These are phyloP conservation scores for Alternaria triticina DNA, from an alignment of 2,329 filamentous ascomycete species.

Conservation along the genomic window DNA sequence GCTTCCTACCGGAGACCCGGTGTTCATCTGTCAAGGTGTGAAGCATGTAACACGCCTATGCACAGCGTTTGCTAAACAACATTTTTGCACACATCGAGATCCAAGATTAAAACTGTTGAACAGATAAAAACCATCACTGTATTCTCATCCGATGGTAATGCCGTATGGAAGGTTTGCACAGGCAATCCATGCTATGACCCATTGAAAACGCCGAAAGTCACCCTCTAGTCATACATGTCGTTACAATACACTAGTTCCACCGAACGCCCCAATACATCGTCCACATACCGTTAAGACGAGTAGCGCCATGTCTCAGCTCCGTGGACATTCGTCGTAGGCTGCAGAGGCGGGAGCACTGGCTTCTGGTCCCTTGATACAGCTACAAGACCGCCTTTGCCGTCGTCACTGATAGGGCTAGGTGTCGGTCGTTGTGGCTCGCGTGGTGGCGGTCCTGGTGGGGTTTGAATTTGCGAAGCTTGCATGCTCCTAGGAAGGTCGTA, in stretches of 20 bases:
- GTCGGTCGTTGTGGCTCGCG: constrained; percentile 36
- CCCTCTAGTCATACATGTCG: constrained; percentile 9
- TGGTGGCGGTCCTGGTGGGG: constrained; percentile 18
- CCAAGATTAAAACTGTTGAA: not conserved
- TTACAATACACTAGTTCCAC: constrained; percentile 5
- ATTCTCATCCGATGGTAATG: too few species aligned
- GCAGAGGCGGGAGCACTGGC: constrained; percentile 6
- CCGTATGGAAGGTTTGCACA: too few species aligned
- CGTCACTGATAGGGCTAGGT: constrained; percentile 43
- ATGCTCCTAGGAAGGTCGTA: constrained; percentile 20
- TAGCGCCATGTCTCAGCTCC: constrained; percentile 45
- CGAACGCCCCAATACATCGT: not conserved
- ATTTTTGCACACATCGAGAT: not conserved
- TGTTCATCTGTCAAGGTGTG: not conserved
- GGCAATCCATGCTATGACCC: not conserved
- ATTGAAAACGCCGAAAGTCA: not conserved
- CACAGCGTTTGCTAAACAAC: not conserved
- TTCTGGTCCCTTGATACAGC: constrained; percentile 12
- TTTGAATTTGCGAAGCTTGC: constrained; percentile 19
- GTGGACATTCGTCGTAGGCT: constrained; percentile 19
- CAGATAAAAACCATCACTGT: not conserved
- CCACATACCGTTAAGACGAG: constrained; percentile 1
- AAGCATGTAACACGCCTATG: not conserved
- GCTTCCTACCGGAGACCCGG: not conserved
- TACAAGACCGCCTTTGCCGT: constrained; percentile 26